These are phyloP conservation scores for Thraustochytrium sp. DNA, from an alignment of 352 stramenopile species.

Conservation along the genomic window DNA sequence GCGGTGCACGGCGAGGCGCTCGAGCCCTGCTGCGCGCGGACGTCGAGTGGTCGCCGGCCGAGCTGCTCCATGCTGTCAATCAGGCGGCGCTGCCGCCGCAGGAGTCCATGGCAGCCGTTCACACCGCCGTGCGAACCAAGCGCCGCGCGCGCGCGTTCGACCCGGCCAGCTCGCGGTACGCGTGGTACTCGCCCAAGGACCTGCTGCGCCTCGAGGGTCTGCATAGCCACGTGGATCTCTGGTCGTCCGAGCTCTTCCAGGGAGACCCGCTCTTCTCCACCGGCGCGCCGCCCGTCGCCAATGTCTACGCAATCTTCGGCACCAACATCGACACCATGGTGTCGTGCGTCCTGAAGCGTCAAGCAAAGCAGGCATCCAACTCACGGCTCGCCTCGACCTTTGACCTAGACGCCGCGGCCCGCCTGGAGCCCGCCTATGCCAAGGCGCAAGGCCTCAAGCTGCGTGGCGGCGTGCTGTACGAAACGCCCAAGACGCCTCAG, in stretches of 20 bases:
- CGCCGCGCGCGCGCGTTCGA: not conserved
- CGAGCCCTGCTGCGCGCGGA: not conserved
- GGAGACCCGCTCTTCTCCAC: conserved; percentile 33
- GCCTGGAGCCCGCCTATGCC: not conserved
- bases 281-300: conserved; percentile 49
- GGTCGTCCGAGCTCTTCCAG: not conserved
- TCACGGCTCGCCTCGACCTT: not conserved
- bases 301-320: conserved; percentile 51
- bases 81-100: not conserved
- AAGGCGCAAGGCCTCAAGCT: not conserved
- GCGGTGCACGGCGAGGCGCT: not conserved
- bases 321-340: conserved; percentile 52
- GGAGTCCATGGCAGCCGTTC: not conserved
- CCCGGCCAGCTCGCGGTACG: not conserved
- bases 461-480: not conserved
- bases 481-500: not conserved
- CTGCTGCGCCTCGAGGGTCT: not conserved
- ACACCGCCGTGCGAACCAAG: not conserved
- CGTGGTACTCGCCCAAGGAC: not conserved
- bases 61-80: not conserved
- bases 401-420: not conserved
- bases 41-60: not conserved
- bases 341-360: conserved; percentile 16
- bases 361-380: not conserved
- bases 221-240: not conserved